Percentiles rank a stretch among this genome's conserved stretches.
phyloP scores from a whole-genome alignment of 2,329 filamentous ascomycete genomes.

The Madurella mycetomatis region DNA sequence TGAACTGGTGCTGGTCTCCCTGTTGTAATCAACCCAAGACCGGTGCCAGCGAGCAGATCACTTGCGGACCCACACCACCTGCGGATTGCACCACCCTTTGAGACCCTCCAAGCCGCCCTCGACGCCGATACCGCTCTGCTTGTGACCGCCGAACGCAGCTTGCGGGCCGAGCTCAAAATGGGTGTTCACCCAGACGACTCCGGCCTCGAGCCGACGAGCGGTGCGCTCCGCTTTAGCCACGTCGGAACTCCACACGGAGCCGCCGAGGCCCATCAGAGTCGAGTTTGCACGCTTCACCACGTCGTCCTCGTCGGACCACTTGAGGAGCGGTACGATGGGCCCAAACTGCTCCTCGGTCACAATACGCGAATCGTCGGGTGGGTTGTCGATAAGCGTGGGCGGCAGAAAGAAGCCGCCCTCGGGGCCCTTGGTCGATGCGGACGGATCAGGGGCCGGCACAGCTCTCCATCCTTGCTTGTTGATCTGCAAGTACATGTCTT shows the following conservation, averaged over 20 bases:
- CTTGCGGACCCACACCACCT: neutral
- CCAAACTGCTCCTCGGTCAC: conserved; percentile 52
- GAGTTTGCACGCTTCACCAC: conserved; percentile 45
- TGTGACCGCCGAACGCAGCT: conserved; percentile 47
- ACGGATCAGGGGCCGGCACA: conserved; percentile 39
- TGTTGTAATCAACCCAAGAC: too few species aligned
- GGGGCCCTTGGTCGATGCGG: conserved; percentile 26
- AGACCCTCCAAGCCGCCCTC: conserved; percentile 40
- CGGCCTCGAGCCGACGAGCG: conserved; percentile 46
- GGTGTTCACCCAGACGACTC: conserved; percentile 52
- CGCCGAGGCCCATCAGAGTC: conserved; percentile 47
- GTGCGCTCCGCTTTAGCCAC: conserved; percentile 44
- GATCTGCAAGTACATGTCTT: conserved; percentile 47
- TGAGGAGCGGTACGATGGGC: conserved; percentile 43
- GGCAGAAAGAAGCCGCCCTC: conserved; percentile 49
- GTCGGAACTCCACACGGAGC: conserved; percentile 50
- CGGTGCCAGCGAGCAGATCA: neutral
- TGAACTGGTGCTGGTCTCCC: too few species aligned
- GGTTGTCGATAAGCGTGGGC: conserved; percentile 58
- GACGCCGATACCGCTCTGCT: conserved; percentile 47
- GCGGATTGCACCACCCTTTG: neutral
- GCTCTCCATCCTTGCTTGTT: conserved; percentile 44
- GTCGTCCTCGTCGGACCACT: conserved; percentile 43
- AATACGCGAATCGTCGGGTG: conserved; percentile 51
- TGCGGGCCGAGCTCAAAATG: conserved; percentile 37